Base-by-base conservation (phyloP, 208 protist genomes). In the Crithidia expoeki region DNA sequence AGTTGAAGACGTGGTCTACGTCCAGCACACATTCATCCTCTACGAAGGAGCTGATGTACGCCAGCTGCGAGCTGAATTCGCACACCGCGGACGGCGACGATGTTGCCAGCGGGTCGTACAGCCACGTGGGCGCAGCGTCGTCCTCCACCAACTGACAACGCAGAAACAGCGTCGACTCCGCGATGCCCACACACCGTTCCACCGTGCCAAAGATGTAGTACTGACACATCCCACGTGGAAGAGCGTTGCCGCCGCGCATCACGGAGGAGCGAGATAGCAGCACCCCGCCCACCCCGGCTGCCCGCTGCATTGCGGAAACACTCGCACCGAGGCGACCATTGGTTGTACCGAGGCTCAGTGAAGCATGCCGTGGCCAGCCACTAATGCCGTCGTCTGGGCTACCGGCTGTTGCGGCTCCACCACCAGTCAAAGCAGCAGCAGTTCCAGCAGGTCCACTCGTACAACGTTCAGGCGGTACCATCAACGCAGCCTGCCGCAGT, bases 1-100 rank as follows among this genome's bases (percentile, higher is more conserved):
- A 27, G 65, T 92, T 92, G 72, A 94, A 89, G 42, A 81, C 77
- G 80, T 92, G 86, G 28, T 85, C 83, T 0, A 83, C 51, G 36
- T 82, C 71, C 3, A 79, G 34, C 47, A 92, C 61, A 42, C 73
- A 85, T 36, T 86, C 76, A 11, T 85, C 69, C 16, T 80, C 60
- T 3, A 90, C 50, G 17, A 89, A 65, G 12, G 58, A 40, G 40
- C 82, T 68, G 44, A 75, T 70, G 55, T 80, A 78, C 52, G 84
- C 74, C 19, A 94, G 74, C 60, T 94, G 89, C 14, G 89, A 85
- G 30, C 53, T 87, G 56, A 94, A 87, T 25, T 47, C 59, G 40
- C 14, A 52, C 28, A 51, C 62, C 40, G 21, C 53, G 14, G 47
- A 40, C 17, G 63, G 50, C 21, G 69, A 65, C 7, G 63, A 58